Percentiles rank a stretch among this genome's conserved stretches.
These are phyloP conservation scores for Ceratocystis huliohia DNA, from an alignment of 2,329 filamentous ascomycete genomes.

Conservation along the genomic window DNA sequence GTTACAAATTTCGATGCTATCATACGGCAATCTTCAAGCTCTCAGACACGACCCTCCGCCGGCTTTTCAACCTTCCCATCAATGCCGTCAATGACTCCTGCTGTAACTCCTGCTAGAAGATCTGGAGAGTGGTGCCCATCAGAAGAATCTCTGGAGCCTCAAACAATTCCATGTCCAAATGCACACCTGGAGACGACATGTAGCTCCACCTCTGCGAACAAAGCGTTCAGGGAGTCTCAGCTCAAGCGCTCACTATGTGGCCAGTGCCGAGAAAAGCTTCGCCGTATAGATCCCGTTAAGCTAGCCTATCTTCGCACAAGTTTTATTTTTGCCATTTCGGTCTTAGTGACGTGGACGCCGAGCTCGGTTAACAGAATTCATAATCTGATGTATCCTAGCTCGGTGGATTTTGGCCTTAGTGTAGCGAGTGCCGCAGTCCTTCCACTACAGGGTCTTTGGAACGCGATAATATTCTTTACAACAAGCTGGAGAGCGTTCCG, in stretches of 20 bases:
- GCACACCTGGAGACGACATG: conserved; percentile 25
- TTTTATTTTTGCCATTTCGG: conserved; percentile 48
- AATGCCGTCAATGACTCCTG: background rate
- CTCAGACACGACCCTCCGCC: conserved; percentile 5
- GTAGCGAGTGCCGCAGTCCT: conserved; percentile 58
- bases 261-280: conserved; percentile 28
- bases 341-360: conserved; percentile 50
- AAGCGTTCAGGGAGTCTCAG: conserved; percentile 19
- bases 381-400: conserved; percentile 43
- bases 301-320: conserved; percentile 48
- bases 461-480: conserved; percentile 61
- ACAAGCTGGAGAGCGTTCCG: conserved; percentile 42
- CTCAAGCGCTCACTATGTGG: conserved; percentile 20
- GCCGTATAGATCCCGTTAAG: conserved; percentile 44
- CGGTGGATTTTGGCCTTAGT: conserved; percentile 51
- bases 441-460: conserved; percentile 70
- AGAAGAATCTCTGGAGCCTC: conserved; percentile 16
- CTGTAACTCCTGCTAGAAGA: background rate
- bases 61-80: conserved; percentile 4
- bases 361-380: conserved; percentile 65
- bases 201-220: conserved; percentile 22
- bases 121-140: conserved; percentile 15
- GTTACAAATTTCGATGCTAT: conserved; percentile 11
- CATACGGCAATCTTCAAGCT: background rate
- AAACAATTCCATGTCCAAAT: conserved; percentile 10